Conservation (phyloP, 192 early-diverging fungal genomes). For the Diversispora eburnea region DNA sequence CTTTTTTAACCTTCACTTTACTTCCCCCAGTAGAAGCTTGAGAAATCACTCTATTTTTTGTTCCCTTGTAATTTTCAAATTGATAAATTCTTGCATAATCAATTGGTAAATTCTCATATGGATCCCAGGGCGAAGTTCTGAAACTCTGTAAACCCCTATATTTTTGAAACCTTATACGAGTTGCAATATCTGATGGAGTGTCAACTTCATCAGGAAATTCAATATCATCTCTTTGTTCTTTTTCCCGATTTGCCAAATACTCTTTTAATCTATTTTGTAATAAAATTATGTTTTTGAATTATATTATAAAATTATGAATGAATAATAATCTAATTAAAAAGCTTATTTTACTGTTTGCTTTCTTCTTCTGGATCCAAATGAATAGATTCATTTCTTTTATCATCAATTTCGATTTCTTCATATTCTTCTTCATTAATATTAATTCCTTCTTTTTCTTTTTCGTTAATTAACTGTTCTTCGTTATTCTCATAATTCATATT, state of each 20-base stretch:
- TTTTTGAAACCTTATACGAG: conserved; percentile 83
- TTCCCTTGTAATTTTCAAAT: conserved; percentile 84
- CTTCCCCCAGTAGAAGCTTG: conserved; percentile 45
- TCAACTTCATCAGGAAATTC: conserved; percentile 98
- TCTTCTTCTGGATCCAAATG: conserved; percentile 42
- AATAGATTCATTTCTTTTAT: conserved; percentile 29
- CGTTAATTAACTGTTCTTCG: conserved; percentile 30
- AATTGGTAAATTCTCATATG: conserved; percentile 94
- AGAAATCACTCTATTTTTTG: conserved; percentile 69
- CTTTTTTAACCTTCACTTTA: not conserved
- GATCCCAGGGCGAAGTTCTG: conserved; percentile 95
- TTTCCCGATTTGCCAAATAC: conserved; percentile 61
- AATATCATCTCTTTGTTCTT: conserved; percentile 66
- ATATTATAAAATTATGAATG: not conserved
- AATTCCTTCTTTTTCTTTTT: not conserved
- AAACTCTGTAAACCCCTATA: conserved; percentile 95
- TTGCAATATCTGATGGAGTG: conserved; percentile 81
- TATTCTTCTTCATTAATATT: conserved; percentile 50
- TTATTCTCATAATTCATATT: conserved; percentile 43
- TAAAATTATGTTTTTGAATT: not conserved
- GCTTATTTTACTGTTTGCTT: conserved; percentile 33
- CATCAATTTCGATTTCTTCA: conserved; percentile 47
- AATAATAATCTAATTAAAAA: not conserved
- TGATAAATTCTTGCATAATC: conserved; percentile 97
- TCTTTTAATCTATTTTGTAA: conserved; percentile 38